phyloP scores from a whole-genome alignment of 73 alveolate species.

The Paramecium tetraurelia region DNA sequence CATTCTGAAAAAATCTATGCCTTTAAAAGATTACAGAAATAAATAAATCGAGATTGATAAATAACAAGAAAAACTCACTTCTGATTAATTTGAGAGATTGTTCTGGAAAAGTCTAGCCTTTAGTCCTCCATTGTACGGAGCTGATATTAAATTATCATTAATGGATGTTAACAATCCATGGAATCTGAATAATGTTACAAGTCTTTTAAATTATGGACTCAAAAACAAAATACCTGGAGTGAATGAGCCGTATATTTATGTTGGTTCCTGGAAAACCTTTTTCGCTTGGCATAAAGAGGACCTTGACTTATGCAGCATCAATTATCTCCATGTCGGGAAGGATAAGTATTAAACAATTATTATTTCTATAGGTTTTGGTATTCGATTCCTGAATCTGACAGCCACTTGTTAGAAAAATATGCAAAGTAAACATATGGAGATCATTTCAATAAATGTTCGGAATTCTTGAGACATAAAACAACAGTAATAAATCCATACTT shows the following conservation, averaged over 20 bases:
- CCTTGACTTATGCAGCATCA: conserved; percentile 76
- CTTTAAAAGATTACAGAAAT: conserved; percentile 68
- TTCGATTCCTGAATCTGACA: conserved; percentile 67
- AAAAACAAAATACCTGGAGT: conserved; percentile 75
- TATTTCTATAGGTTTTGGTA: conserved; percentile 69
- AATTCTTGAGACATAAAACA: conserved; percentile 78
- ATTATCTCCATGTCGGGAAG: conserved; percentile 80
- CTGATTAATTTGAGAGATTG: conserved; percentile 73
- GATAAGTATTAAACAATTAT: conserved; percentile 58
- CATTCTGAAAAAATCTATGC: conserved; percentile 70
- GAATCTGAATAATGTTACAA: conserved; percentile 71
- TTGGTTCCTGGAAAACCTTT: conserved; percentile 90
- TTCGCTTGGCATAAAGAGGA: conserved; percentile 95
- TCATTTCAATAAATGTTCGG: conserved; percentile 76
- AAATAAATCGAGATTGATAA: conserved; percentile 64
- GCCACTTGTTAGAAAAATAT: conserved; percentile 70
- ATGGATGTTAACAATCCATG: conserved; percentile 72
- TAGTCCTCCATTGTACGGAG: conserved; percentile 88
- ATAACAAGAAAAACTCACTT: conserved; percentile 53
- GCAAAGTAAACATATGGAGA: conserved; percentile 68
- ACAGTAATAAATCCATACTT: conserved; percentile 76
- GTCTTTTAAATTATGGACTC: conserved; percentile 68
- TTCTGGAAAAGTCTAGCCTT: conserved; percentile 81
- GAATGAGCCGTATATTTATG: conserved; percentile 77
- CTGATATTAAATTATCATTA: conserved; percentile 74